These are phyloP conservation scores for Vitis vinifera DNA, from an alignment of 164 flowering plant species.

Conservation along the genomic window DNA sequence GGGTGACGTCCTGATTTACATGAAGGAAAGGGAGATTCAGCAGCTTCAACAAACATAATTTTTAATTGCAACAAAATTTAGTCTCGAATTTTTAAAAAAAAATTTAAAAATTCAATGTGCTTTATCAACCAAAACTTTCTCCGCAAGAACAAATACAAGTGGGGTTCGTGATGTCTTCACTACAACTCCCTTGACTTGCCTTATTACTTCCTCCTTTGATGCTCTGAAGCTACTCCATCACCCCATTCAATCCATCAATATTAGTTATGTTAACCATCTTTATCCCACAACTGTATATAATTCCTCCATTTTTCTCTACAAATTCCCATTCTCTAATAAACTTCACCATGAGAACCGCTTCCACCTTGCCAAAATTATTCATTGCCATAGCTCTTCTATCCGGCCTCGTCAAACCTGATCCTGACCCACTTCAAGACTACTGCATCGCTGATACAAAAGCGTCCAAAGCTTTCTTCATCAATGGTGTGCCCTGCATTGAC, in stretches of 20 bases:
- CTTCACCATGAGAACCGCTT: slow-evolving; percentile 10
- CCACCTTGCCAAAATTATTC: slow-evolving; percentile 6
- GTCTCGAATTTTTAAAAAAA: too few relatives aligned
- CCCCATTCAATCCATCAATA: not conserved
- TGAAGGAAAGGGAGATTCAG: too few relatives aligned
- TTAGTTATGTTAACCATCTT: not conserved
- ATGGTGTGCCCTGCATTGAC: slow-evolving; percentile 59
- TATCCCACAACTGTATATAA: slow-evolving; percentile 5
- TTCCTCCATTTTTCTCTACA: not conserved
- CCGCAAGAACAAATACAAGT: too few relatives aligned
- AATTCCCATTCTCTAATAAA: not conserved
- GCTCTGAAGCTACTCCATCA: slow-evolving; percentile 46
- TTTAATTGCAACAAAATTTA: too few relatives aligned
- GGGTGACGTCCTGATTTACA: too few relatives aligned
- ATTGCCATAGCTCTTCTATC: slow-evolving; percentile 16
- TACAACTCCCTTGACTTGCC: slow-evolving; percentile 25
- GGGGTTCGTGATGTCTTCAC: not conserved
- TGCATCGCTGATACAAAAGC: slow-evolving; percentile 39
- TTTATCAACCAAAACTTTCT: too few relatives aligned
- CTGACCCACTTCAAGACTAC: slow-evolving; percentile 64
- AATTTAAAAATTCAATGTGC: too few relatives aligned
- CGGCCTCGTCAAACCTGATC: slow-evolving; percentile 39
- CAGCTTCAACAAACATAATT: too few relatives aligned
- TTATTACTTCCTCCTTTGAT: slow-evolving; percentile 23
- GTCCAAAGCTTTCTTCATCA: slow-evolving; percentile 23